Evolutionary conservation across 768 basidiomycete species (phyloP), one percentile per base, ranked within the genome.

Genomic region (Lactifluus piperatus): DNA sequence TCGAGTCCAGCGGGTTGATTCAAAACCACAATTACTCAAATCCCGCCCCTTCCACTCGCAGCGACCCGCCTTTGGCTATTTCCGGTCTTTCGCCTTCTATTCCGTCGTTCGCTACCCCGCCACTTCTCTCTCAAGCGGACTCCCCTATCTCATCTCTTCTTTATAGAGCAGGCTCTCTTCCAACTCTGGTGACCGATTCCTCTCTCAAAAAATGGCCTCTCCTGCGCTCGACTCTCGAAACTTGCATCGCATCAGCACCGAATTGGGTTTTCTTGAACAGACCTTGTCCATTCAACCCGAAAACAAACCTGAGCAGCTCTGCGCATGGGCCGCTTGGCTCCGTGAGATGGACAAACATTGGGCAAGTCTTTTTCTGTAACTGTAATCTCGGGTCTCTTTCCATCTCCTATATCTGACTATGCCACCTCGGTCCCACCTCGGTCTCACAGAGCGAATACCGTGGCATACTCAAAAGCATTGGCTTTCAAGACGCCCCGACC

Each of bases 1-100:
- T 56, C 60, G 50, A 61, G 60, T 56, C 22, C 60, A 61, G 60
- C 60, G 54, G 20, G 49, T 51, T 52, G 60, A 61, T 61, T 61
- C 54, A 60, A 60, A n/a, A n/a, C n/a, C 53, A 60, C 50, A 53
- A 55, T 60, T 55, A 36, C 53, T 45, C 54, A 50, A 59, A 58
- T 47, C 44, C 52, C 58, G 39, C 52, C 48, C 39, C 53, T 49
- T 39, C n/a, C 27, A 10, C 27, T 41, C 41, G 34, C 46, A 37
- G 32, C 14, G 53, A 43, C 54, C 43, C 41, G 30, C 41, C 43
- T 60, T 55, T 50, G 34, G 27, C 41, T 36, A 22, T 49, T 54
- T 48, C 47, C 58, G 58, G 58, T 45, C 32, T 36, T 13, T 22
- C 26, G 48, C 43, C 26, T 50, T 54, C 36, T 43, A 50, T 51